phyloP scores from a whole-genome alignment of 495 filamentous ascomycete genomes.

The Glonium stellatum region DNA sequence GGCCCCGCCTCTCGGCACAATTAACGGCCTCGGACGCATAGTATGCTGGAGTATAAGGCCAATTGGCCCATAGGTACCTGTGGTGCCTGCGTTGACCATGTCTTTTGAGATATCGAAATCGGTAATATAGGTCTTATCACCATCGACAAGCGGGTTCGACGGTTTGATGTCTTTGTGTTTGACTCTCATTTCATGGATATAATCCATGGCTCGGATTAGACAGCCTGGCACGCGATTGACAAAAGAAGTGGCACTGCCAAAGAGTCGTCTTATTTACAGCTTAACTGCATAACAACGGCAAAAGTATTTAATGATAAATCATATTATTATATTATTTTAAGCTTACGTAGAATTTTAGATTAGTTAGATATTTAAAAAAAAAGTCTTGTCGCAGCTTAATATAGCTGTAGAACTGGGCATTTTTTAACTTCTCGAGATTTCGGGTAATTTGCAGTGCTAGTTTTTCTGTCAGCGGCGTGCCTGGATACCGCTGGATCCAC shows the following conservation, averaged over 20 bases:
- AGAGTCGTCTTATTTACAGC: too few relatives aligned
- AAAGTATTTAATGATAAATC: too few relatives aligned
- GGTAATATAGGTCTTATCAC: not conserved
- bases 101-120: slow-evolving; percentile 6
- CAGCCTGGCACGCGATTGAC: slow-evolving; percentile 1
- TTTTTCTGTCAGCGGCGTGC: not conserved
- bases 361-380: too few relatives aligned
- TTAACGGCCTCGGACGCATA: not conserved
- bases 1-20: not conserved
- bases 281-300: too few relatives aligned
- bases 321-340: too few relatives aligned
- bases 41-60: not conserved
- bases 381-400: too few relatives aligned
- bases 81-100: not conserved
- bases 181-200: slow-evolving; percentile 4
- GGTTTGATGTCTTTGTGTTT: slow-evolving; percentile 14
- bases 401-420: too few relatives aligned
- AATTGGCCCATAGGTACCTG: not conserved
- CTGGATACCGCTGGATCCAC: not conserved
- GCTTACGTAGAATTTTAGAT: too few relatives aligned
- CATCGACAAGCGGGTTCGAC: slow-evolving; percentile 5
- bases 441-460: not conserved
- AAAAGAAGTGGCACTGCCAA: too few relatives aligned
- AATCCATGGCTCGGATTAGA: slow-evolving; percentile 8
- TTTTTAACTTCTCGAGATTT: too few relatives aligned